A percentile compares a stretch with the other conserved stretches of the same genome.
phyloP scores from a whole-genome alignment of 202 grass and related monocot species.

The Bolboschoenoplectus hybrid region DNA sequence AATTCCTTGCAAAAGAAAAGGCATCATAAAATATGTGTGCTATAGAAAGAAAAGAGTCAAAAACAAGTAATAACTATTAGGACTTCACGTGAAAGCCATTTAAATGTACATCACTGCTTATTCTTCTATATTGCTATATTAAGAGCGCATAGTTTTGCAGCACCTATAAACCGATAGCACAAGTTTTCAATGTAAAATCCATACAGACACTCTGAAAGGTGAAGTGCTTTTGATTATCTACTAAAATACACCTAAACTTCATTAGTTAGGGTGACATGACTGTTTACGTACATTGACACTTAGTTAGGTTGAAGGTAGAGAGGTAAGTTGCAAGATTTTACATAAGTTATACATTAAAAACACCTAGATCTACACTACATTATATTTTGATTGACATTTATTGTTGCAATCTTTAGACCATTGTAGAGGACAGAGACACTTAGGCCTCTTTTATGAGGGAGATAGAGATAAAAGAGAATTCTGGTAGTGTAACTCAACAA shows the following conservation, averaged over 20 bases:
- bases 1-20: not conserved
- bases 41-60: not conserved
- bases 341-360: not conserved
- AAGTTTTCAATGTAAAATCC: constrained; percentile 4
- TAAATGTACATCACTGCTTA: not conserved
- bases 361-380: not conserved
- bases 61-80: not conserved
- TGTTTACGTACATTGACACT: not conserved
- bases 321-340: not conserved
- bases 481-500: not conserved
- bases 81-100: not conserved
- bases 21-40: not conserved
- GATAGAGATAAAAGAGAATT: not conserved
- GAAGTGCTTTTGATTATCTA: constrained; percentile 8
- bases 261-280: not conserved
- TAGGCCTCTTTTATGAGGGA: not conserved
- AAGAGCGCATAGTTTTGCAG: not conserved
- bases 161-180: not conserved
- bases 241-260: not conserved
- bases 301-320: not conserved
- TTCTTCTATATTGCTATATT: constrained; percentile 9
- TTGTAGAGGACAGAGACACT: not conserved
- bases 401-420: not conserved
- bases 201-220: not conserved
- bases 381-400: not conserved